Evolutionary conservation across 441 rosid species (phyloP).

Genomic region (Viola pubescens): DNA sequence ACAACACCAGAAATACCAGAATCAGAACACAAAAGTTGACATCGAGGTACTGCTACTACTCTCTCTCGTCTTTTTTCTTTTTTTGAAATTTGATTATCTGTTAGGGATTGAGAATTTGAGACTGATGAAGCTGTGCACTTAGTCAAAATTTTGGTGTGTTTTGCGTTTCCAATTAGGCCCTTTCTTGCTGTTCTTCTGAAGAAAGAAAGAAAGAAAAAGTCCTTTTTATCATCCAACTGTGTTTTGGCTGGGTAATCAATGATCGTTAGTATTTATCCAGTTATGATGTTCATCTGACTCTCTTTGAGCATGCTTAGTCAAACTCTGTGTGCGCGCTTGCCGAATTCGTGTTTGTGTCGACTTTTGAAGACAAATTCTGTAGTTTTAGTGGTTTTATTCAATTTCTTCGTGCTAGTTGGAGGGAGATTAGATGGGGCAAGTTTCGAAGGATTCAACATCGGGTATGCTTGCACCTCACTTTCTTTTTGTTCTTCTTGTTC

Average conservation of each 20-base stretch:
- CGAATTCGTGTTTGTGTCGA: neutral
- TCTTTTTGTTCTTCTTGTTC: conserved; percentile 3
- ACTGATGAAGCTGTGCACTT: neutral
- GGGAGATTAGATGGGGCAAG: conserved; percentile 36
- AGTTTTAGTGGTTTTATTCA: neutral
- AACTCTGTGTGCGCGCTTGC: no score
- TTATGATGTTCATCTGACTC: neutral
- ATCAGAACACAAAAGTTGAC: neutral
- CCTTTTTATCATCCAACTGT: neutral
- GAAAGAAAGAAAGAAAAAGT: neutral
- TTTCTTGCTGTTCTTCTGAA: neutral
- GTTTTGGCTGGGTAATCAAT: neutral
- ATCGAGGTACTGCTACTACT: neutral
- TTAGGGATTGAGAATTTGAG: neutral
- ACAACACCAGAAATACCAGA: neutral
- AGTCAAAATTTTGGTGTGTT: neutral
- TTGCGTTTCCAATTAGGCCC: neutral
- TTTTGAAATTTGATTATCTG: neutral
- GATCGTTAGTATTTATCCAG: neutral
- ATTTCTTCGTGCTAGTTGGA: conserved; percentile 22
- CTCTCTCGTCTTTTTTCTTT: neutral
- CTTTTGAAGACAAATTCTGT: neutral
- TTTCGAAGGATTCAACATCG: conserved; percentile 21
- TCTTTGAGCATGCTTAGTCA: neutral
- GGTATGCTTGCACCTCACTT: conserved; percentile 27